Evolutionary conservation across 2,329 filamentous ascomycete genomes (phyloP).

Genomic region (Basipetospora chlamydospora): DNA sequence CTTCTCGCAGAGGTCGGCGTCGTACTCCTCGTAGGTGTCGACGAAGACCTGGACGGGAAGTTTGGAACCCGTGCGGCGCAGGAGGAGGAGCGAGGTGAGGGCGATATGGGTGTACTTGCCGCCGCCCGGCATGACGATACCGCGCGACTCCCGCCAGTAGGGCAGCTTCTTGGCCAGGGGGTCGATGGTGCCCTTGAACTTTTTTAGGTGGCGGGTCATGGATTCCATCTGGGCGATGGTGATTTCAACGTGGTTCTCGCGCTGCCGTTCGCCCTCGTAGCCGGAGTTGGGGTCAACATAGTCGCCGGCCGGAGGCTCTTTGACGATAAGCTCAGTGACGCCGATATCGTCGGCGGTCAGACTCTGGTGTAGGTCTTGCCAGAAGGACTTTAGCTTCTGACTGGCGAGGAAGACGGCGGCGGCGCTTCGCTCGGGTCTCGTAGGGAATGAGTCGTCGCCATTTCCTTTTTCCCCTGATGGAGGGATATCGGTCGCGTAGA

Average conservation of each 20-base stretch:
- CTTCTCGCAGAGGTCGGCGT: conserved; percentile 16
- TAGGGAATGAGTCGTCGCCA: neutral
- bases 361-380: conserved; percentile 6
- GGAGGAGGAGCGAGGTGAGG: conserved; percentile 33
- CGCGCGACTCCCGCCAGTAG: conserved; percentile 18
- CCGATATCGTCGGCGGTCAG: conserved; percentile 5
- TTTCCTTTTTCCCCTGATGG: neutral
- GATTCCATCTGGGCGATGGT: conserved; percentile 1
- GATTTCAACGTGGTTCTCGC: conserved; percentile 7
- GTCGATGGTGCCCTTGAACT: conserved; percentile 16
- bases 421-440: neutral
- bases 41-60: conserved; percentile 29
- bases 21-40: conserved; percentile 16
- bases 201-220: conserved; percentile 6
- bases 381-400: conserved; percentile 5
- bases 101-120: conserved; percentile 32
- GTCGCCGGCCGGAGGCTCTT: neutral
- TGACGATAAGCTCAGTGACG: conserved; percentile 4
- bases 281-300: conserved; percentile 7
- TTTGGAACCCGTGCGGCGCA: conserved; percentile 32
- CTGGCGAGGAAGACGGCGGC: conserved; percentile 7
- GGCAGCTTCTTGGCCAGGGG: conserved; percentile 11
- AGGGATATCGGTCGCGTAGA: neutral
- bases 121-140: conserved; percentile 36
- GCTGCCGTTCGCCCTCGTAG: conserved; percentile 5